Base-by-base conservation (phyloP, 768 basidiomycete genomes). In the Cubamyces sp. region DNA sequence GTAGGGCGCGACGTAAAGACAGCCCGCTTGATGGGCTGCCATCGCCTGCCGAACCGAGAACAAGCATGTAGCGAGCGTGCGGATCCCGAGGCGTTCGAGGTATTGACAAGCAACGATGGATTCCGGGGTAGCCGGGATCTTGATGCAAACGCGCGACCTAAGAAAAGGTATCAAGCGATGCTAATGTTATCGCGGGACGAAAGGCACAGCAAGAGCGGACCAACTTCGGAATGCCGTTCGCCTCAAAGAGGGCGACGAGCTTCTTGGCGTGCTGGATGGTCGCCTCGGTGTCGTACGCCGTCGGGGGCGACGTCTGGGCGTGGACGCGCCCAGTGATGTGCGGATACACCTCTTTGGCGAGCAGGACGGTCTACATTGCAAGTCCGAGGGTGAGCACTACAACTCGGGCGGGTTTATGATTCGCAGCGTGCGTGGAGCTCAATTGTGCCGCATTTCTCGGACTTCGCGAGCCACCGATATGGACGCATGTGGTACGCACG, bases 41-140 rank as follows among this genome's bases (percentile, higher is more conserved):
- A 82, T 70, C 3, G 84, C 84, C 64, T 86, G 85, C n/a, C 77
- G 75, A 43, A 85, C 71, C 30, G 77, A 80, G 72, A 86, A 86
- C 21, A 86, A 68, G 62, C 79, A 79, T 0, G 85, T 86, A 28
- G 77, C 84, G 9, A 86, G 79, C 0, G 83, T 85, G 45, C 80
- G 73, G 47, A 86, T 84, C 7, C 81, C 81, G 26, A 74, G 68
- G 19, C 74, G 75, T 40, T 78, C 73, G 26, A 85, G 78, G 25
- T 76, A 66, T 25, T 74, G 74, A 65, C 83, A 84, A 1, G 85
- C 84, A 16, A 81, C 60, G 46, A 85, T 72, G 6, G 80, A 79
- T 62, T 84, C 80, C 3, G 81, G 81, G 0, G 84, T 85, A 15
- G 80, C 74, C 18, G 84, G 85, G 43, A 87, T 83, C 69, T 86